Evolutionary conservation across 139 green algal species (phyloP), one percentile per base, ranked within the genome.

Genomic region (Tetradesmus obliquus): DNA sequence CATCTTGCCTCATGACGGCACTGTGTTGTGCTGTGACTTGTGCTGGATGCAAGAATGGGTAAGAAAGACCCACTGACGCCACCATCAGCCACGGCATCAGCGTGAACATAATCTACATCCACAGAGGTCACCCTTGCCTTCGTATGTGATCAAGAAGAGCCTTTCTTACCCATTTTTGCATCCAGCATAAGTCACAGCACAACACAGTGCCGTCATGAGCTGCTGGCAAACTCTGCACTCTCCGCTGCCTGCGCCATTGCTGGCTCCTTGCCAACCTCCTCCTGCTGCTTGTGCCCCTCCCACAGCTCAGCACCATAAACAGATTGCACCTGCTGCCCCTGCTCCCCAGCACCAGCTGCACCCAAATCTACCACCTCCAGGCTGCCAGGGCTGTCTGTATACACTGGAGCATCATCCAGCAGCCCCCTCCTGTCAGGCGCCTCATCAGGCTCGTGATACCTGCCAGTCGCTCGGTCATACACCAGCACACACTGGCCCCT

Each of bases 401-500:
- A 24, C 17, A 76, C 66, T 3, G 15, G 17, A 8, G 5, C 66
- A 6, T 76, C 66, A 24, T 76, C 66, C 5, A 76, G 66, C 66
- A 76, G 66, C 66, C 66, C 66, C 15, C 66, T n/a, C 60, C 45
- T 79, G n/a, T 84, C 69, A n/a, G 82, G 62, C 17, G 32, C 45
- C 3, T 84, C 7, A 22, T n/a, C 82, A 17, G 15, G 5, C n/a
- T 92, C 90, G 58, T 82, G 55, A 69, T 92, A 92, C 32, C 83
- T 72, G 3, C 90, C 90, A 5, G 83, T 90, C 3, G 79, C 90
- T 2, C 80, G 60, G 57, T 92, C 90, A 58, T 92, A 92, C 83
- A 86, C 72, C 24, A 92, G 74, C 32, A 80, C 32, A 32, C 45
- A 82, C 19, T 97, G 92, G 10, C 97, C 97, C 69, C 97, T 97